Evolutionary conservation across 352 stramenopile genomes (phyloP).

Genomic region (Globisporangium heterothallicum): DNA sequence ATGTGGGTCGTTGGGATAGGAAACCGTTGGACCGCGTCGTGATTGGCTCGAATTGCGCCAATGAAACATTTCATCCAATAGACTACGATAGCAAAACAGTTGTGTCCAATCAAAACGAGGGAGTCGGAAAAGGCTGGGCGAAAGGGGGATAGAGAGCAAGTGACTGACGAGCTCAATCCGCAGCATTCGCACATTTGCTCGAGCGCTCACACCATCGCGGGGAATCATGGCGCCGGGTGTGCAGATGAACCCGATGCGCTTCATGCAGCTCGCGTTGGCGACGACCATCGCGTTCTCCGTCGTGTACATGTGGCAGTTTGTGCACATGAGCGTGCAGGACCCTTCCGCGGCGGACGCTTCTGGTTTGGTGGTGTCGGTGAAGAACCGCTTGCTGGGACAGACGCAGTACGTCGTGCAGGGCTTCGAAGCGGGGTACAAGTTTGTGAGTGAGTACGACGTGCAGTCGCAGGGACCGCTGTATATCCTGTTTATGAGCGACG

Average conservation of each 20-base stretch:
- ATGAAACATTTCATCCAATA: neutral
- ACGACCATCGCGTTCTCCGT: conserved; percentile 54
- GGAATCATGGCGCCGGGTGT: conserved; percentile 10
- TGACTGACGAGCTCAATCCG: neutral
- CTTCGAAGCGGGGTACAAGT: conserved; percentile 69
- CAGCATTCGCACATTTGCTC: neutral
- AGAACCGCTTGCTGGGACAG: conserved; percentile 40
- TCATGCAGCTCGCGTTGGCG: conserved; percentile 65
- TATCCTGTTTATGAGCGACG: conserved; percentile 74
- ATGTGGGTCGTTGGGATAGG: neutral
- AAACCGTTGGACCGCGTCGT: neutral
- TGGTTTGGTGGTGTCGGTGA: conserved; percentile 21
- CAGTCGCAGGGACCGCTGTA: conserved; percentile 56
- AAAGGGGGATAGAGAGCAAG: neutral
- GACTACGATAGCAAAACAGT: too few species aligned
- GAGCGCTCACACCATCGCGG: neutral
- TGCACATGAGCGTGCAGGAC: conserved; percentile 28
- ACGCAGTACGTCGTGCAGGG: conserved; percentile 57
- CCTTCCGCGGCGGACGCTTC: conserved; percentile 8
- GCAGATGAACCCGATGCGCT: conserved; percentile 43
- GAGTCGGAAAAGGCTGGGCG: conserved; percentile 4
- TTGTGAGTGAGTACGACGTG: conserved; percentile 73
- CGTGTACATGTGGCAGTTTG: conserved; percentile 71
- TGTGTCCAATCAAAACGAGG: neutral
- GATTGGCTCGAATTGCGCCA: neutral